phyloP scores from a whole-genome alignment of 2,329 filamentous ascomycete genomes.

The Rosellinia necatrix region DNA sequence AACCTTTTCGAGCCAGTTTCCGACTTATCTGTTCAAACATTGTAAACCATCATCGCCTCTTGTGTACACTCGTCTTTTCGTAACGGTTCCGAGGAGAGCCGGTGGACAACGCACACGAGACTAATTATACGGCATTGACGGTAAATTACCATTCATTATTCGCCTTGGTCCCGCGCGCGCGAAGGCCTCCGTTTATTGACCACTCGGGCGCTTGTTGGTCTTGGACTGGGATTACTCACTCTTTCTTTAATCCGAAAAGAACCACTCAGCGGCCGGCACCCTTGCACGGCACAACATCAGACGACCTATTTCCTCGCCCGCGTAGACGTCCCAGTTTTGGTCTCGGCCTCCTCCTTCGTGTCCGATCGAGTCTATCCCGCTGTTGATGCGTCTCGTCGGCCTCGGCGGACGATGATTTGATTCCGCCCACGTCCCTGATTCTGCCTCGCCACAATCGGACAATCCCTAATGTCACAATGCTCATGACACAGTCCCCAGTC shows the following conservation, averaged over 20 bases:
- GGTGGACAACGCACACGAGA: background rate
- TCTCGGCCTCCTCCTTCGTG: conserved; percentile 23
- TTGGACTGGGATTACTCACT: background rate
- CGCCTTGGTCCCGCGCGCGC: conserved; percentile 16
- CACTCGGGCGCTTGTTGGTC: conserved; percentile 13
- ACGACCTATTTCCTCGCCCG: background rate
- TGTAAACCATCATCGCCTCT: background rate
- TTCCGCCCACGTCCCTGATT: conserved; percentile 28
- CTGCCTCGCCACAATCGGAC: conserved; percentile 25
- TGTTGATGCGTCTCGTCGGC: conserved; percentile 20
- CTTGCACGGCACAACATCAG: background rate
- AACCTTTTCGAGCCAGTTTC: conserved; percentile 31
- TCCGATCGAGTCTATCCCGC: conserved; percentile 18
- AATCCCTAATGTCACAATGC: conserved; percentile 52
- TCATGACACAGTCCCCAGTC: conserved; percentile 56
- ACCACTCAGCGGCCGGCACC: background rate
- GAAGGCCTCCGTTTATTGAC: conserved; percentile 25
- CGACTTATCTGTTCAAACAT: conserved; percentile 16
- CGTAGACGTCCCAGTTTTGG: conserved; percentile 14
- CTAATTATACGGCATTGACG: conserved; percentile 3
- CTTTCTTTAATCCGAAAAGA: background rate
- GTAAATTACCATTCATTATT: conserved; percentile 26
- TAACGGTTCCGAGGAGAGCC: background rate
- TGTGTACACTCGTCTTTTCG: background rate
- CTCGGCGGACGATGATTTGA: conserved; percentile 39